Evolutionary conservation across 805 yeast species (phyloP).

Genomic region (Ogataea trehalophila): DNA sequence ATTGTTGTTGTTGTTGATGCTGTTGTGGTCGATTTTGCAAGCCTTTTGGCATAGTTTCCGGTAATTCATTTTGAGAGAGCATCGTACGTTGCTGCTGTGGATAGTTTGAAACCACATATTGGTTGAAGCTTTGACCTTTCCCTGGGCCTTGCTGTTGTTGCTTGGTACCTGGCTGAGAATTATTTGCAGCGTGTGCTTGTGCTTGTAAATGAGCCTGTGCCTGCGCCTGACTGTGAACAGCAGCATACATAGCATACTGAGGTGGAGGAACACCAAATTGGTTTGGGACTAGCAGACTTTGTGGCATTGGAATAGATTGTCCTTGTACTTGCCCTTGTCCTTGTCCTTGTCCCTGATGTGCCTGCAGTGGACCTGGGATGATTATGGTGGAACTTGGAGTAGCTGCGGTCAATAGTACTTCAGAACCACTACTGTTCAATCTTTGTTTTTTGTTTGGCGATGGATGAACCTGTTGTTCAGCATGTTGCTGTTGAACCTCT

Average conservation of each 20-base stretch:
- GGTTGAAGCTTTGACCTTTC: slow-evolving; percentile 19
- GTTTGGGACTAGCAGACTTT: slow-evolving; percentile 26
- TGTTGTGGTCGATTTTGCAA: slow-evolving; percentile 10
- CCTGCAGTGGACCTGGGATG: slow-evolving; percentile 12
- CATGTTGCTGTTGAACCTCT: slow-evolving; percentile 1
- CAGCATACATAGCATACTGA: slow-evolving; percentile 26
- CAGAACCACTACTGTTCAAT: too few relatives aligned
- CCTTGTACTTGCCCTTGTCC: slow-evolving; percentile 18
- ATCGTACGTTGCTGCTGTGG: slow-evolving; percentile 26
- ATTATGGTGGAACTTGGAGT: background rate
- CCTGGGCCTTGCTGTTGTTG: slow-evolving; percentile 3
- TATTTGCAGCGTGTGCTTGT: background rate
- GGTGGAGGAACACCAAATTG: slow-evolving; percentile 29
- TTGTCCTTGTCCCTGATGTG: slow-evolving; percentile 8
- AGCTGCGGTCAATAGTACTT: background rate
- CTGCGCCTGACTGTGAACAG: slow-evolving; percentile 15
- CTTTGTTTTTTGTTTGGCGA: too few relatives aligned
- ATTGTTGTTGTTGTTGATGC: slow-evolving; percentile 13
- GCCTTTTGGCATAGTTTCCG: background rate
- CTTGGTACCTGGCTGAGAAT: background rate
- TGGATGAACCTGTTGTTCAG: slow-evolving; percentile 4
- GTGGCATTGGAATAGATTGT: slow-evolving; percentile 20
- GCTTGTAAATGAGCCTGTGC: slow-evolving; percentile 4
- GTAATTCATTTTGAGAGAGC: slow-evolving; percentile 14
- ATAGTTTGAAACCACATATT: slow-evolving; percentile 25